phyloP scores from a whole-genome alignment of 192 early-diverging fungal genomes.

The Coemansia sp. region DNA sequence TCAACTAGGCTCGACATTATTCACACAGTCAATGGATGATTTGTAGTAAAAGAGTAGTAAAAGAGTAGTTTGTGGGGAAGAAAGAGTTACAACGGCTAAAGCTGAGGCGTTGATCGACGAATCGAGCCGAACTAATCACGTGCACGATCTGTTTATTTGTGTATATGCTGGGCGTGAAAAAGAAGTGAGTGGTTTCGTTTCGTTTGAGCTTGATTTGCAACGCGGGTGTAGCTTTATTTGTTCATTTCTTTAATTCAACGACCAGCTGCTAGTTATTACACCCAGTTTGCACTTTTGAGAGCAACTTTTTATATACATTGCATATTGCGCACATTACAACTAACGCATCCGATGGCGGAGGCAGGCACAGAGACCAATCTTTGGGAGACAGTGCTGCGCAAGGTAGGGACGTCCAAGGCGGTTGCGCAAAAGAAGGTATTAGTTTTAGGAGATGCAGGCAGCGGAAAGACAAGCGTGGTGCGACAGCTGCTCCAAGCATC shows the following conservation, averaged over 20 bases:
- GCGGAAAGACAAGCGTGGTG: slow-evolving; percentile 84
- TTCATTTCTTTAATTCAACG: too few relatives aligned
- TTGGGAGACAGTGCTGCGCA: slow-evolving; percentile 79
- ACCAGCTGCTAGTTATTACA: too few relatives aligned
- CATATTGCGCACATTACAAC: not conserved
- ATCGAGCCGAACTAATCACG: not conserved
- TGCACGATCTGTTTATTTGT: not conserved
- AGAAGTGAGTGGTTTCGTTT: not conserved
- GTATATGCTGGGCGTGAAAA: not conserved
- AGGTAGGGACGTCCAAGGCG: slow-evolving; percentile 73
- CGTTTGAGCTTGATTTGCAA: not conserved
- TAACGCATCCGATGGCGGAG: not conserved
- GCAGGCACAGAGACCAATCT: slow-evolving; percentile 47
- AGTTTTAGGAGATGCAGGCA: slow-evolving; percentile 77
- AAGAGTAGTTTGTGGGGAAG: not conserved
- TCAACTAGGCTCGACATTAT: slow-evolving; percentile 57
- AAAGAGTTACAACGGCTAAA: not conserved
- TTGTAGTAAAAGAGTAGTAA: not conserved
- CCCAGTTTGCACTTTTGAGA: too few relatives aligned
- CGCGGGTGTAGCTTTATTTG: not conserved
- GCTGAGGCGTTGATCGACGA: not conserved
- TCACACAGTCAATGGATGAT: not conserved
- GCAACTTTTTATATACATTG: not conserved
- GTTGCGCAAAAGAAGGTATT: slow-evolving; percentile 77
- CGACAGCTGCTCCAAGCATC: slow-evolving; percentile 50